A percentile compares a stretch with the other conserved stretches of the same genome.
Evolutionary conservation across 768 basidiomycete species (phyloP).

Genomic region (Kwoniella europaea): DNA sequence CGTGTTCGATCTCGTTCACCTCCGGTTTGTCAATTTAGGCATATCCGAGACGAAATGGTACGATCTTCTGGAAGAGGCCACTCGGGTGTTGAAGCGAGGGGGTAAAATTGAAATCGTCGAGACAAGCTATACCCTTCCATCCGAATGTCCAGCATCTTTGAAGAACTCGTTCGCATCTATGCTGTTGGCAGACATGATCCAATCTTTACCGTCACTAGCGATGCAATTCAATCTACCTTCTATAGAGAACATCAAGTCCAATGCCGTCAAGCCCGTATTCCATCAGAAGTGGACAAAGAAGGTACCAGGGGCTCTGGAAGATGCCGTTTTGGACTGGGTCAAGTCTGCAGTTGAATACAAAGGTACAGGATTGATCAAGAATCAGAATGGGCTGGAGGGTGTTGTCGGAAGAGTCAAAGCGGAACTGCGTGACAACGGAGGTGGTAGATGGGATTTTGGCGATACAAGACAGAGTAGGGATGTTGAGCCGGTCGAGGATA

Average conservation of each 20-base stretch:
- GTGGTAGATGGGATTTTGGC: constrained; percentile 9
- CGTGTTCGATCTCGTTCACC: constrained; percentile 55
- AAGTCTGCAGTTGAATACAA: constrained; percentile 42
- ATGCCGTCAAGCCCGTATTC: constrained; percentile 27
- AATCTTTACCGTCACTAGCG: constrained; percentile 41
- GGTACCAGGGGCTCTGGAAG: constrained; percentile 24
- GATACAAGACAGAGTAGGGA: neutral
- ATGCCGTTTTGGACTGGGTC: constrained; percentile 36
- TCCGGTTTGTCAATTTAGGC: constrained; percentile 52
- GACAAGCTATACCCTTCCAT: constrained; percentile 40
- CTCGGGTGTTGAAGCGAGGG: constrained; percentile 48
- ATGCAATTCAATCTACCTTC: constrained; percentile 45
- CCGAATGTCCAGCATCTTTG: constrained; percentile 27
- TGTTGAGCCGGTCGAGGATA: constrained; percentile 1
- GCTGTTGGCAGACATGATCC: constrained; percentile 46
- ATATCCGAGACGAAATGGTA: constrained; percentile 53
- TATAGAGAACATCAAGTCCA: constrained; percentile 6
- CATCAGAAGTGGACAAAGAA: constrained; percentile 20
- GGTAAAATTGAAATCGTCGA: constrained; percentile 50
- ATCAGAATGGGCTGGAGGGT: constrained; percentile 10
- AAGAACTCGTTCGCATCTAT: constrained; percentile 43
- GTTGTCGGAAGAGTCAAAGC: constrained; percentile 6
- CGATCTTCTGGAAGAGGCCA: constrained; percentile 50
- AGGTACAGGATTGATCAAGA: constrained; percentile 26
- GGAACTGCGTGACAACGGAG: neutral